These are phyloP conservation scores for Thinopyrum elongatum DNA, from an alignment of 176 grass and related monocot species.

Conservation along the genomic window DNA sequence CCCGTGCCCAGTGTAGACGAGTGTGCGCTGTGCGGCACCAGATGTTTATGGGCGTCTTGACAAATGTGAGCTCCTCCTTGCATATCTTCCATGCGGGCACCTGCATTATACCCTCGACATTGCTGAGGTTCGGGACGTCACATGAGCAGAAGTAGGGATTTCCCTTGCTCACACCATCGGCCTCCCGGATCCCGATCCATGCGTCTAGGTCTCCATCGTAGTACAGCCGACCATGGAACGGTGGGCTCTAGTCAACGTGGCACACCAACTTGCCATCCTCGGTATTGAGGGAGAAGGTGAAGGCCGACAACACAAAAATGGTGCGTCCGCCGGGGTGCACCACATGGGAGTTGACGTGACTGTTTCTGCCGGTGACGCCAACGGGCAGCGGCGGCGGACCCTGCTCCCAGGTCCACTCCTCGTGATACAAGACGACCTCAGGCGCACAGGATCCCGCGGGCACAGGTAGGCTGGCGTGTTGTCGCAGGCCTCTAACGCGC, in stretches of 20 bases:
- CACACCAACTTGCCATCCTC: neutral
- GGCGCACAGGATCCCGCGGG: no score
- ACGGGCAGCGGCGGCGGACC: neutral
- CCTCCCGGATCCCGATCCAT: neutral
- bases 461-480: no score
- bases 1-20: neutral
- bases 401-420: neutral
- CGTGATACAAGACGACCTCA: no score
- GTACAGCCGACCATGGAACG: neutral
- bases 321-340: neutral
- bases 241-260: neutral
- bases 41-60: neutral
- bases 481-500: no score
- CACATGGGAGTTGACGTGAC: neutral
- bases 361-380: neutral
- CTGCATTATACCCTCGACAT: no score
- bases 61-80: neutral
- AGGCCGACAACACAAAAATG: neutral
- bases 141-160: neutral
- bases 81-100: neutral
- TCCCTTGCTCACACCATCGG: neutral
- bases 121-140: neutral
- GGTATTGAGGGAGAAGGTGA: neutral
- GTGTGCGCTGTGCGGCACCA: neutral
- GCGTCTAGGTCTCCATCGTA: neutral